phyloP scores from a whole-genome alignment of 2,329 filamentous ascomycete species.

The Monosporascus sp. region DNA sequence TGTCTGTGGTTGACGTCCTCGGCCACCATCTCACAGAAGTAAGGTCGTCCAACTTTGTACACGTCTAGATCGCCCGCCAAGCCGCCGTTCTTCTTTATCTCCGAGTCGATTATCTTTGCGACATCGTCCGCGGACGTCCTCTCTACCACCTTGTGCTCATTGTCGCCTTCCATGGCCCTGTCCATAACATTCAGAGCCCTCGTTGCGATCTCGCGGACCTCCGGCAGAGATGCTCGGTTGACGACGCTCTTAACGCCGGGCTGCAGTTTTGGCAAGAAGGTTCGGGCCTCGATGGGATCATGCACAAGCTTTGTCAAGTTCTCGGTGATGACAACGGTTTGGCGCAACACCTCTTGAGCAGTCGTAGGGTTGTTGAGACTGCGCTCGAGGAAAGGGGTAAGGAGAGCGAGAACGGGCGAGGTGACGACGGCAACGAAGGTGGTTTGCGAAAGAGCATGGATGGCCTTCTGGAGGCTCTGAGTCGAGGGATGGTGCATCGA shows the following conservation, averaged over 20 bases:
- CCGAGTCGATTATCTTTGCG: constrained; percentile 64
- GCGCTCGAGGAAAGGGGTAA: constrained; percentile 91
- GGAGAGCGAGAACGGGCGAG: constrained; percentile 86
- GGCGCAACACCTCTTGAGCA: constrained; percentile 86
- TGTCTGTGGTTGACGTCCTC: constrained; percentile 84
- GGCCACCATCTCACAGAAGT: constrained; percentile 77
- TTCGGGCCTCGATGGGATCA: constrained; percentile 86
- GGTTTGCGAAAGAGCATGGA: constrained; percentile 92
- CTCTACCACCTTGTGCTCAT: constrained; percentile 60
- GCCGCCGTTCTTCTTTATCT: constrained; percentile 66
- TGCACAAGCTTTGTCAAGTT: constrained; percentile 98
- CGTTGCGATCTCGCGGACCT: constrained; percentile 85
- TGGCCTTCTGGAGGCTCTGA: constrained; percentile 87
- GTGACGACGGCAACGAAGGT: constrained; percentile 98
- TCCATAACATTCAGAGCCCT: constrained; percentile 82
- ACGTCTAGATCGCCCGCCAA: constrained; percentile 57
- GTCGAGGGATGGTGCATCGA: constrained; percentile 92
- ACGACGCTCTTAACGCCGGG: constrained; percentile 88
- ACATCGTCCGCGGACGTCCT: constrained; percentile 70
- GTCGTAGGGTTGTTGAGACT: constrained; percentile 89
- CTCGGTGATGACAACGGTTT: constrained; percentile 94
- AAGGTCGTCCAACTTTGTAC: constrained; percentile 64
- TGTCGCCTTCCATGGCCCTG: constrained; percentile 70
- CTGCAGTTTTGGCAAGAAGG: constrained; percentile 89
- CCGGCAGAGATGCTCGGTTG: constrained; percentile 84